phyloP scores from a whole-genome alignment of 768 basidiomycete species.

The Boletellus sp. region DNA sequence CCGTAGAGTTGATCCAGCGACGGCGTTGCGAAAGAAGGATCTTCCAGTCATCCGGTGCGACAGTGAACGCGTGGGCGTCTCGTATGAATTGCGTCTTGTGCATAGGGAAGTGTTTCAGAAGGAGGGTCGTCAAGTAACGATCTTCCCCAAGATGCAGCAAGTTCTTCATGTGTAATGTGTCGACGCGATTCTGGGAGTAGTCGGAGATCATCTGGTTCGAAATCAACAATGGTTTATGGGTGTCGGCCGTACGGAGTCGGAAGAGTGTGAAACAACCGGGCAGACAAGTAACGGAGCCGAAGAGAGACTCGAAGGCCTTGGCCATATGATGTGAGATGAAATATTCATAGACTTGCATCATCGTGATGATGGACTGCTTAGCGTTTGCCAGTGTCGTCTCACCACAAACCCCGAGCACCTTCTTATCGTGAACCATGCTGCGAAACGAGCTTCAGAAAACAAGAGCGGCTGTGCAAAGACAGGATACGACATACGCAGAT shows the following conservation, averaged over 20 bases:
- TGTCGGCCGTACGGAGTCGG: slow-evolving; percentile 90
- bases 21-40: slow-evolving; percentile 93
- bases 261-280: slow-evolving; percentile 99
- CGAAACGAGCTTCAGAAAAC: not conserved
- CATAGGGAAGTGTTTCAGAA: slow-evolving; percentile 92
- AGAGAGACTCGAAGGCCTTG: slow-evolving; percentile 95
- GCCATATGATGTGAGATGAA: slow-evolving; percentile 99
- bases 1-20: slow-evolving; percentile 99
- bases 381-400: slow-evolving; percentile 92
- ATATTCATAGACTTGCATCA: slow-evolving; percentile 99
- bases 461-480: not conserved
- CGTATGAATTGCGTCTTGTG: slow-evolving; percentile 95
- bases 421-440: slow-evolving; percentile 97
- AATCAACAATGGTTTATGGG: slow-evolving; percentile 91
- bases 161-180: slow-evolving; percentile 99
- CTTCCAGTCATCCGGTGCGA: slow-evolving; percentile 95
- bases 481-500: slow-evolving; percentile 67
- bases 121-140: slow-evolving; percentile 93
- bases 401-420: slow-evolving; percentile 90
- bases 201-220: slow-evolving; percentile 87
- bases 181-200: slow-evolving; percentile 94
- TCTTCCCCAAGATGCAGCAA: slow-evolving; percentile 97
- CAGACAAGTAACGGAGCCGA: slow-evolving; percentile 97
- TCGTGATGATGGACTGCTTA: slow-evolving; percentile 92
- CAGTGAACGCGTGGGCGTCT: slow-evolving; percentile 90